phyloP scores from a whole-genome alignment of 371 early-diverging fungal genomes.

The Dinochytrium kinnereticum region DNA sequence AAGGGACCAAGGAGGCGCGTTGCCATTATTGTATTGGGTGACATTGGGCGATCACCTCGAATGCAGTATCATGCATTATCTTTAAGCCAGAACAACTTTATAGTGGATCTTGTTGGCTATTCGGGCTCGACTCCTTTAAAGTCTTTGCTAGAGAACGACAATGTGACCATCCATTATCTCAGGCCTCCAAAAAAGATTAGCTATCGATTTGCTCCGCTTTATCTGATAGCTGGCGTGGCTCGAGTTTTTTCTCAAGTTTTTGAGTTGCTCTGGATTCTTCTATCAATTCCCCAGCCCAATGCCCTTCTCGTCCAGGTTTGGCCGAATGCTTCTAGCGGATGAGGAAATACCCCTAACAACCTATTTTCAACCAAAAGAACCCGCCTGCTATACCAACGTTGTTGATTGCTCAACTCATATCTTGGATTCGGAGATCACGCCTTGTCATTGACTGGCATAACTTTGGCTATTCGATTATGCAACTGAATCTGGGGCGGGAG shows the following conservation, averaged over 20 bases:
- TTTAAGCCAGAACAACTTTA: constrained; percentile 69
- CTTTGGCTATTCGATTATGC: constrained; percentile 89
- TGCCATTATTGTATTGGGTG: constrained; percentile 85
- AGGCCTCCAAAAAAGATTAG: constrained; percentile 34
- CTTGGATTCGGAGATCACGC: constrained; percentile 63
- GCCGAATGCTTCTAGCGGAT: constrained; percentile 4
- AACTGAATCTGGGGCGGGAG: constrained; percentile 62
- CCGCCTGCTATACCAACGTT: constrained; percentile 96
- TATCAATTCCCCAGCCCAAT: constrained; percentile 57
- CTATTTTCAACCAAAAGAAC: constrained; percentile 65
- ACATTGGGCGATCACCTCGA: constrained; percentile 93
- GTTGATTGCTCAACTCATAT: constrained; percentile 69
- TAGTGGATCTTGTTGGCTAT: constrained; percentile 88
- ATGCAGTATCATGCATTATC: constrained; percentile 92
- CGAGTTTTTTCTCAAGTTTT: constrained; percentile 55
- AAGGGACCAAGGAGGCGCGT: constrained; percentile 35
- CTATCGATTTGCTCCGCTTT: constrained; percentile 9
- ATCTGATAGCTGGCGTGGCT: constrained; percentile 28
- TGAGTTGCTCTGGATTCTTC: constrained; percentile 45
- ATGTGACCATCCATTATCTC: constrained; percentile 28
- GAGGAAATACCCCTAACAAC: neutral
- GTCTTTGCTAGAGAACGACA: neutral
- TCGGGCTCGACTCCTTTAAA: constrained; percentile 53
- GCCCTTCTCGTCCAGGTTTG: constrained; percentile 85
- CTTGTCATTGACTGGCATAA: constrained; percentile 98